phyloP scores from a whole-genome alignment of 208 protist species.

The Tetramitus jugosus region DNA sequence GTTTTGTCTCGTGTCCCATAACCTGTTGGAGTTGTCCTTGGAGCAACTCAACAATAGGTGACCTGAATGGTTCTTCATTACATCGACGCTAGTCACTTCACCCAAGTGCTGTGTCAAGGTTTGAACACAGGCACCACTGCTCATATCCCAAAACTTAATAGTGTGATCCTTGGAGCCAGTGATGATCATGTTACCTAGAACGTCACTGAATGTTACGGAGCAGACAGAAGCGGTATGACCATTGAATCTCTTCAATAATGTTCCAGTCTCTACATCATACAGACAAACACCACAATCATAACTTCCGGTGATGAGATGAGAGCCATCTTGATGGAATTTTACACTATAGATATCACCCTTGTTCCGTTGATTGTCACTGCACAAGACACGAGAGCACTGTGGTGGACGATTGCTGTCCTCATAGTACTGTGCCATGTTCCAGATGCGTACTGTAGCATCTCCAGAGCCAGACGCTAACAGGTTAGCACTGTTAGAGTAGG shows the following conservation, averaged over 20 bases:
- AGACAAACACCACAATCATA: conserved; percentile 96
- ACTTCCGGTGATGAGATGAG: conserved; percentile 80
- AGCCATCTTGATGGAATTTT: conserved; percentile 43
- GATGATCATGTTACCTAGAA: conserved; percentile 66
- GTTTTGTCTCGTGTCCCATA: not conserved
- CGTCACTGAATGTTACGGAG: not conserved
- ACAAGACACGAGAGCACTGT: too few relatives aligned
- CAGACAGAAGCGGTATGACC: conserved; percentile 35
- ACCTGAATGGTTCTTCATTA: not conserved
- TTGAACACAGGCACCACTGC: not conserved
- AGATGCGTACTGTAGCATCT: conserved; percentile 79
- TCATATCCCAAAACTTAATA: conserved; percentile 88
- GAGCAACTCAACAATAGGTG: not conserved
- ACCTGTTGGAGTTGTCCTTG: conserved; percentile 4
- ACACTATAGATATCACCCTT: conserved; percentile 57
- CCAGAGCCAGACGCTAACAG: conserved; percentile 74
- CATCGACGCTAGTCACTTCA: not conserved
- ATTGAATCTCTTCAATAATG: conserved; percentile 74
- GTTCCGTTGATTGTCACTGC: too few relatives aligned
- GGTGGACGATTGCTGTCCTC: too few relatives aligned
- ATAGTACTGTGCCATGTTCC: too few relatives aligned
- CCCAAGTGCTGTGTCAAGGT: not conserved
- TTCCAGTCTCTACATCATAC: conserved; percentile 78
- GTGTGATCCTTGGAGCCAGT: conserved; percentile 89
- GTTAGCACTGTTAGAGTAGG: conserved; percentile 36